Conservation (phyloP, 495 filamentous ascomycete genomes). For the Penicillium psychrofluorescens region DNA sequence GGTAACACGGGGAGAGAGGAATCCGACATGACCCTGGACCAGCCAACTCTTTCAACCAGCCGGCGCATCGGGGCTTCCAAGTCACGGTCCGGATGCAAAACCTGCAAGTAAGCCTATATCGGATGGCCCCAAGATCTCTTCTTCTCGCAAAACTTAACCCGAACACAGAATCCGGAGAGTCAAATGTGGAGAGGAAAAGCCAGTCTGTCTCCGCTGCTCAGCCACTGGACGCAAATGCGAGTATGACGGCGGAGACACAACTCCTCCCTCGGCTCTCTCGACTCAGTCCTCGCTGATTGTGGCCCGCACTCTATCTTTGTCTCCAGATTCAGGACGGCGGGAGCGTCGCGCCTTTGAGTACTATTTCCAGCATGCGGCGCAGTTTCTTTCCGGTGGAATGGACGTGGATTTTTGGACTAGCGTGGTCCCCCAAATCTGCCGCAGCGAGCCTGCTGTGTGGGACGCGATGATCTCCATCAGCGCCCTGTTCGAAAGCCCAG, state of each 20-base stretch:
- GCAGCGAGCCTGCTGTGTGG: constrained; percentile 47
- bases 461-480: constrained; percentile 47
- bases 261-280: not conserved
- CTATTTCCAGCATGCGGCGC: constrained; percentile 42
- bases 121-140: too few relatives aligned
- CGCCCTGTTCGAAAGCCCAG: constrained; percentile 37
- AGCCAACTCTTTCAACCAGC: too few relatives aligned
- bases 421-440: constrained; percentile 46
- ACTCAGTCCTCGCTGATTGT: not conserved
- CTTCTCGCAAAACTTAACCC: too few relatives aligned
- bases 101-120: too few relatives aligned
- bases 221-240: constrained; percentile 42
- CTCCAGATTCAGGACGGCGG: constrained; percentile 7
- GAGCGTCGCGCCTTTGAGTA: constrained; percentile 43
- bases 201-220: constrained; percentile 49
- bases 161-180: constrained; percentile 48
- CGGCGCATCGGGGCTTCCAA: too few relatives aligned
- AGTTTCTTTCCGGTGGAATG: constrained; percentile 37
- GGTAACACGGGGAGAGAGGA: too few relatives aligned
- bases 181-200: constrained; percentile 61
- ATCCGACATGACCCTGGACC: too few relatives aligned
- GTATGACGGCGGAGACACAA: constrained; percentile 3
- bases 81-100: too few relatives aligned
- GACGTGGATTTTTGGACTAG: constrained; percentile 46
- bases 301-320: not conserved